Conservation (phyloP, 768 basidiomycete genomes). For the Mycena maculata region DNA sequence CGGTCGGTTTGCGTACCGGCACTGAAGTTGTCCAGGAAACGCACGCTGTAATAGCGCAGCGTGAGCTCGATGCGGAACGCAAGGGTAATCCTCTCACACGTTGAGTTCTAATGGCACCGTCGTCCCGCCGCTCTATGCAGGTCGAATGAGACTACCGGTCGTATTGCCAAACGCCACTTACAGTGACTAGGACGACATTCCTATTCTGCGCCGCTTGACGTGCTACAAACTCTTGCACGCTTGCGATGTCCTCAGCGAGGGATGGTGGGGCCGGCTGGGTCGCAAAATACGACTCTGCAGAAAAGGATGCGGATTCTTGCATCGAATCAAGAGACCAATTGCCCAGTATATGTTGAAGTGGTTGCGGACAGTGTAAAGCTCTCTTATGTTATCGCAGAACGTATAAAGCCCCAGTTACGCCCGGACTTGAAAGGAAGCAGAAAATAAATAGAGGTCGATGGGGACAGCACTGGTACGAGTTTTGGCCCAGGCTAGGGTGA, state of each 20-base stretch:
- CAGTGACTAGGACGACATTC: slow-evolving; percentile 94
- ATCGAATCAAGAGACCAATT: slow-evolving; percentile 2
- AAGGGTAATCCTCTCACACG: slow-evolving; percentile 76
- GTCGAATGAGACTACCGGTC: slow-evolving; percentile 26
- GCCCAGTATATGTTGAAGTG: not conserved
- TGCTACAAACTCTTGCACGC: slow-evolving; percentile 75
- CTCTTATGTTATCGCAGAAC: slow-evolving; percentile 12
- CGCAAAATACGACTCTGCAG: slow-evolving; percentile 90
- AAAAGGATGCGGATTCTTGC: slow-evolving; percentile 59
- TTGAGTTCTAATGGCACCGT: slow-evolving; percentile 98
- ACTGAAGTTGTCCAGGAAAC: slow-evolving; percentile 98
- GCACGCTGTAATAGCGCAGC: slow-evolving; percentile 73
- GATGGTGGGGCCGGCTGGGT: slow-evolving; percentile 84
- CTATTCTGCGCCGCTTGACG: slow-evolving; percentile 72
- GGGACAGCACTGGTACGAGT: not conserved
- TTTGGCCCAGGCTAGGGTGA: too few species aligned
- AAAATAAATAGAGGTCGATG: slow-evolving; percentile 1
- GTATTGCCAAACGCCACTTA: slow-evolving; percentile 53
- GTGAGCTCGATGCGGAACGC: slow-evolving; percentile 43
- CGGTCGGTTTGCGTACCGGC: slow-evolving; percentile 72
- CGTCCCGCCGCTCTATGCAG: slow-evolving; percentile 97
- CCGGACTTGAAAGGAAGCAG: not conserved
- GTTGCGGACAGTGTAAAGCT: not conserved
- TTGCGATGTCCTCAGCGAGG: slow-evolving; percentile 74
- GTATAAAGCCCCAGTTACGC: slow-evolving; percentile 4